phyloP scores from a whole-genome alignment of 257 asterid species.

The Fraxinus americana region DNA sequence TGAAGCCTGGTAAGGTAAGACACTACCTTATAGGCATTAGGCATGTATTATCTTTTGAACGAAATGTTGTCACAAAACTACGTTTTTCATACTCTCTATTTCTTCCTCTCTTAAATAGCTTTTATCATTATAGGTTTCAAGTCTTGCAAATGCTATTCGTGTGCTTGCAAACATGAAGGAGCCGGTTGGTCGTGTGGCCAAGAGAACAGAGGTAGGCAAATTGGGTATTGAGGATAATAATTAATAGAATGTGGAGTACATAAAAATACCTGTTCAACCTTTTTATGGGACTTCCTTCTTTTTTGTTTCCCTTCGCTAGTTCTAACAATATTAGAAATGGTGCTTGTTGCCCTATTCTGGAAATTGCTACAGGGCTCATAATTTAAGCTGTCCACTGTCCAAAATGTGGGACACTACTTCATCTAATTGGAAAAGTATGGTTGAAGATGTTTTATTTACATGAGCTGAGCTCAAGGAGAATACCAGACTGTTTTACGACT shows the following conservation, averaged over 20 bases:
- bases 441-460: not conserved
- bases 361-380: not conserved
- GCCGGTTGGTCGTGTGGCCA: conserved; percentile 70
- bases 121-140: conserved; percentile 38
- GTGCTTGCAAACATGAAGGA: conserved; percentile 80
- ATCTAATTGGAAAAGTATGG: not conserved
- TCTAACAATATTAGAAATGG: not conserved
- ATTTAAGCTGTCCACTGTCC: not conserved
- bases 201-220: conserved; percentile 67
- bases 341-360: not conserved
- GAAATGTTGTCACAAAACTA: not conserved
- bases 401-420: not conserved
- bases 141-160: conserved; percentile 71
- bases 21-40: conserved; percentile 8
- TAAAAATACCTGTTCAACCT: not conserved
- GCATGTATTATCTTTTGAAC: not conserved
- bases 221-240: conserved; percentile 5
- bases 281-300: not conserved
- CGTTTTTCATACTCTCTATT: not conserved
- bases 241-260: not conserved
- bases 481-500: not conserved
- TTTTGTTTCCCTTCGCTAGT: not conserved
- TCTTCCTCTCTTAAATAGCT: conserved; percentile 8
- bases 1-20: conserved; percentile 65
- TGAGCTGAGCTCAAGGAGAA: not conserved